phyloP scores from a whole-genome alignment of 2,329 filamentous ascomycete species.

The Rutstroemia sydowiana region DNA sequence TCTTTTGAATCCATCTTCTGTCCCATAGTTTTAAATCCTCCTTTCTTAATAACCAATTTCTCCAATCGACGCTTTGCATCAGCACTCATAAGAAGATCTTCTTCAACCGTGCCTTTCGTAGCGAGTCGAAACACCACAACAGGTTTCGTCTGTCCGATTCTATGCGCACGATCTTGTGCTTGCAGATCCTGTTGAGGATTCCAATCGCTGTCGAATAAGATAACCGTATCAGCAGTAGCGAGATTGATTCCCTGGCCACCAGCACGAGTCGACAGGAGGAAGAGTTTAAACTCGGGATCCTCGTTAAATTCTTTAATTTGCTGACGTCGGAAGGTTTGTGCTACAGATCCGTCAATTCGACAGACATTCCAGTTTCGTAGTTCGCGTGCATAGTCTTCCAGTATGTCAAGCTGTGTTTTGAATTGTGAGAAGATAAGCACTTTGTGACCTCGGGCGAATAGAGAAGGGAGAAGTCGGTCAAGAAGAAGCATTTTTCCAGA shows the following conservation, averaged over 20 bases:
- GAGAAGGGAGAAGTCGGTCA: conserved; percentile 70
- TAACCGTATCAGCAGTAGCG: conserved; percentile 82
- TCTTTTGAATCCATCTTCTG: conserved; percentile 49
- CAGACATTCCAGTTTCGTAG: conserved; percentile 75
- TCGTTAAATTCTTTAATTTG: conserved; percentile 71
- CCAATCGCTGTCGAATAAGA: conserved; percentile 86
- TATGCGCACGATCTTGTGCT: conserved; percentile 89
- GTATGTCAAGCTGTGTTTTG: conserved; percentile 84
- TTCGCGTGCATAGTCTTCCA: conserved; percentile 77
- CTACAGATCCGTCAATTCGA: conserved; percentile 83
- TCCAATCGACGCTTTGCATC: conserved; percentile 89
- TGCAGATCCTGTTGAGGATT: conserved; percentile 97
- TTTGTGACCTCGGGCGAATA: conserved; percentile 74
- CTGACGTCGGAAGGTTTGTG: conserved; percentile 61
- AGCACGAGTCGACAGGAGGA: conserved; percentile 82
- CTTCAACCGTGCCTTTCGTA: conserved; percentile 87
- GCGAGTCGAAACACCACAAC: conserved; percentile 92
- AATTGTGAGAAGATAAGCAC: conserved; percentile 96
- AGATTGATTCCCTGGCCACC: conserved; percentile 96
- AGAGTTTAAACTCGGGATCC: conserved; percentile 61
- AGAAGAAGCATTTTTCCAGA: conserved; percentile 96
- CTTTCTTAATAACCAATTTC: conserved; percentile 93
- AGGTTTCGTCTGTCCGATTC: conserved; percentile 86
- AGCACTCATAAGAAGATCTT: conserved; percentile 76
- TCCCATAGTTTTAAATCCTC: conserved; percentile 65